Evolutionary conservation across 768 basidiomycete species (phyloP).

Genomic region (Podaxis sp.): DNA sequence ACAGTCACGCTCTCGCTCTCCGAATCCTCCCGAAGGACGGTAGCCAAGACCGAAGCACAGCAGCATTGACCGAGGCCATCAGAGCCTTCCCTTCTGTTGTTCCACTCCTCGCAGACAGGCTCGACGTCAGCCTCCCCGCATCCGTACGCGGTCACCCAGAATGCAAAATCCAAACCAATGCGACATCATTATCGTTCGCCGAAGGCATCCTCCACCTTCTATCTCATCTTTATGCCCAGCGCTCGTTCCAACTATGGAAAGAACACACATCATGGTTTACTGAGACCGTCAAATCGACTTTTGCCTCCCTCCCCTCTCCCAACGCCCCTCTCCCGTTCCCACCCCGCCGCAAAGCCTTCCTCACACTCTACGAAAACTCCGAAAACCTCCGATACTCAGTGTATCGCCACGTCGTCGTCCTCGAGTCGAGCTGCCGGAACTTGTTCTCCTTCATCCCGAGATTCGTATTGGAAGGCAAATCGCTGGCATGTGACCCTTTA

Average conservation of each 20-base stretch:
- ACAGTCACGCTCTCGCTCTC: slow-evolving; percentile 66
- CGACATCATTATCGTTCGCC: slow-evolving; percentile 38
- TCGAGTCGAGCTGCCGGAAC: slow-evolving; percentile 49
- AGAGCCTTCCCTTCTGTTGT: slow-evolving; percentile 76
- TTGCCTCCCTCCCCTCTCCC: slow-evolving; percentile 31
- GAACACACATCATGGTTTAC: slow-evolving; percentile 69
- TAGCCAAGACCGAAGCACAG: slow-evolving; percentile 54
- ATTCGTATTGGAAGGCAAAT: slow-evolving; percentile 43
- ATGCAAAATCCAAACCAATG: slow-evolving; percentile 68
- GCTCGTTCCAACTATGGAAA: slow-evolving; percentile 81
- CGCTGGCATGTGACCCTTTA: slow-evolving; percentile 81
- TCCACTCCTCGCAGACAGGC: slow-evolving; percentile 80
- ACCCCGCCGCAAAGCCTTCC: slow-evolving; percentile 26
- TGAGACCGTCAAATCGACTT: slow-evolving; percentile 42
- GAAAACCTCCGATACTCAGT: slow-evolving; percentile 44
- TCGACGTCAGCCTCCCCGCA: slow-evolving; percentile 61
- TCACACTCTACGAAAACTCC: slow-evolving; percentile 32
- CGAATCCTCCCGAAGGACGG: slow-evolving; percentile 44
- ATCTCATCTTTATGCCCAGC: slow-evolving; percentile 75
- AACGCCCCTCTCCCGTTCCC: slow-evolving; percentile 24
- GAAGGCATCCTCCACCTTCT: too few species aligned
- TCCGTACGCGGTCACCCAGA: slow-evolving; percentile 55
- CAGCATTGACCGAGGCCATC: slow-evolving; percentile 71
- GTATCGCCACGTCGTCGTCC: slow-evolving; percentile 76
- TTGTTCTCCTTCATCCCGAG: slow-evolving; percentile 72